Evolutionary conservation across 192 early-diverging fungal genomes (phyloP), one percentile per base, ranked within the genome.

Genomic region (Backusella macrospora): DNA sequence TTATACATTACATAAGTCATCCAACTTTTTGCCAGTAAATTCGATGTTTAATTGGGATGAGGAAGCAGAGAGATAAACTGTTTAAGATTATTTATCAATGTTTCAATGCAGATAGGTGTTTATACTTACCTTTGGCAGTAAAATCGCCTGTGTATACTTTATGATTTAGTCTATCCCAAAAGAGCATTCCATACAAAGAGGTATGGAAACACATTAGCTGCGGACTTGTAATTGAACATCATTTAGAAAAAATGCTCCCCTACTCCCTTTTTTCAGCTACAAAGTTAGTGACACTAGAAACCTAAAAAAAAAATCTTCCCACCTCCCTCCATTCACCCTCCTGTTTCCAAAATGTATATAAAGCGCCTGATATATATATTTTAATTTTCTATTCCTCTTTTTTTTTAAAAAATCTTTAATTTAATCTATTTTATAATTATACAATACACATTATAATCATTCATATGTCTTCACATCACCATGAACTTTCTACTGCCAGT

Each of bases 151-250:
- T 55, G 49, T n/a, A 18, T 21, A 52, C 49, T 21, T 9, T 59
- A 59, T 59, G 9, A 26, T 49, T 59, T 23, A 23, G 10, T 10
- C 10, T 23, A 59, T 59, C 52, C 52, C 23, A 59, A 59, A 59
- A 21, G 52, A 59, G 52, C 52, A 59, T 59, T 59, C 52, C 52
- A 59, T 59, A 26, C 21, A 59, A 59, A 26, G 21, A 26, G 52
- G 15, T 65, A 39, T 65, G 34, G 38, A 38, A 38, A 14, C 26
- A 65, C 13, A 65, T 65, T 38, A 5, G 16, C 8, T 5, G 26
- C 26, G 26, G 26, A 38, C 14, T 65, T 65, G 63, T 65, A 34
- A 65, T 34, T 38, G 16, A 26, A 13, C 34, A 65, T 39, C n/a
- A 15, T n/a, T 65, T 45, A 18, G 34, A 37, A 48, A 23, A n/a